Evolutionary conservation across 2,329 filamentous ascomycete genomes (phyloP), one percentile per base, ranked within the genome.

Genomic region (Penicillium sp.): DNA sequence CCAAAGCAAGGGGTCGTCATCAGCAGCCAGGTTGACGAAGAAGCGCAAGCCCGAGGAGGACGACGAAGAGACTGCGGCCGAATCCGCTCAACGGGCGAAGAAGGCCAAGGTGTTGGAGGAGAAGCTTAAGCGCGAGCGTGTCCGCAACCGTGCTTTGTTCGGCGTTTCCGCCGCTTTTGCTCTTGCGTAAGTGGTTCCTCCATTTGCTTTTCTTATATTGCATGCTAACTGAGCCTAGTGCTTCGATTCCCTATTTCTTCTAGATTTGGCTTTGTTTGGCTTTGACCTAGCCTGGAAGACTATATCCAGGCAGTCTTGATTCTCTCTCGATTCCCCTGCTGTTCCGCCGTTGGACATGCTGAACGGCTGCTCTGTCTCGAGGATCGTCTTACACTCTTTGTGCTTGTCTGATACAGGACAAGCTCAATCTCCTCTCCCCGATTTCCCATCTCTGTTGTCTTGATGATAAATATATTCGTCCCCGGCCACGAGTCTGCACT

Each of bases 81-180:
- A 64, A 31, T 63, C 69, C 18, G 56, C 63, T n/a, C 74, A 77
- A 49, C 82, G 67, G 13, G 69, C 70, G 6, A 97, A 97, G 80
- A 88, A 85, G 64, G 81, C 80, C 32, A 86, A 69, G 61, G 68
- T 72, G 11, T 65, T 89, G 1, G 86, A 93, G 65, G 80, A 86
- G 36, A 85, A 93, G 69, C 68, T 94, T 57, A 85, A 85, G 69
- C 90, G 89, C 72, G 86, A 94, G 71, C 86, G 84, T 63, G 88
- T 96, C 56, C 85, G 88, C 71, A 88, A 84, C 69, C 82, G 89
- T 64, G 89, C 93, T 38, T 74, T 95, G 51, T 78, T 95, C 53
- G 91, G 93, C 48, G 80, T 97, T 43, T 87, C 85, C 52, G 89
- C 89, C 47, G 93, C 88, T 38, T 78, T 96, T 66, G 88, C 87